Evolutionary conservation across 371 early-diverging fungal genomes (phyloP), one percentile per base, ranked within the genome.

Genomic region (Caulochytrium protostelioides): DNA sequence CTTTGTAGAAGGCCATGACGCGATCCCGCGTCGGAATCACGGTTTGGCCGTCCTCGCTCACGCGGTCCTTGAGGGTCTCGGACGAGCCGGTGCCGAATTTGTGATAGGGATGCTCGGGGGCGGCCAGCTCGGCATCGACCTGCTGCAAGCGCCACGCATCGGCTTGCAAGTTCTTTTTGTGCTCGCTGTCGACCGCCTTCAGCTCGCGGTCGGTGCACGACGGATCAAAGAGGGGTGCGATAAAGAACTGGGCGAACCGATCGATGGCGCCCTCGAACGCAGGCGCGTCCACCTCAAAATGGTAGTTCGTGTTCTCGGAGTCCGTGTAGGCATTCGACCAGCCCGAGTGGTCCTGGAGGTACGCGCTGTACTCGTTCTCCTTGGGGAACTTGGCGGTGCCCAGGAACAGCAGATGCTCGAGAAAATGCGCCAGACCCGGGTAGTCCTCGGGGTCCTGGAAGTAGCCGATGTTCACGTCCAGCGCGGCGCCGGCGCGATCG

Each of bases 331-430:
- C 99, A 58, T 98, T 98, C 2, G 83, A 81, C 29, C 63, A 59
- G 14, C 99, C 99, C 27, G 83, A 81, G 45, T 97, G 80, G 30
- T 70, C 69, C 7, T 76, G 59, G 25, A 98, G 55, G 45, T 76
- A 95, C 52, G 74, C n/a, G n/a, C n/a, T 72, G 60, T 94, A 94
- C 17, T 84, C 89, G 47, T 89, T 91, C 49, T 91, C 95, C 32
- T 62, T 56, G 12, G 90, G 95, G n/a, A n/a, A n/a, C n/a, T n/a
- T n/a, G n/a, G n/a, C n/a, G n/a, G n/a, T n/a, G n/a, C n/a, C n/a
- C 86, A 92, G 77, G 53, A 92, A 90, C 26, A 90, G 60, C 49
- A 98, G 52, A 53, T 98, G 99, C 52, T 98, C 99, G 50, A 83
- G 79, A 51, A 97, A 98, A 57, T 98, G 99, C 9, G 97, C 95